Percentiles rank a stretch among this genome's conserved stretches.
These are phyloP conservation scores for Fimicolochytrium jonesii DNA, from an alignment of 192 early-diverging fungal species.

Conservation along the genomic window DNA sequence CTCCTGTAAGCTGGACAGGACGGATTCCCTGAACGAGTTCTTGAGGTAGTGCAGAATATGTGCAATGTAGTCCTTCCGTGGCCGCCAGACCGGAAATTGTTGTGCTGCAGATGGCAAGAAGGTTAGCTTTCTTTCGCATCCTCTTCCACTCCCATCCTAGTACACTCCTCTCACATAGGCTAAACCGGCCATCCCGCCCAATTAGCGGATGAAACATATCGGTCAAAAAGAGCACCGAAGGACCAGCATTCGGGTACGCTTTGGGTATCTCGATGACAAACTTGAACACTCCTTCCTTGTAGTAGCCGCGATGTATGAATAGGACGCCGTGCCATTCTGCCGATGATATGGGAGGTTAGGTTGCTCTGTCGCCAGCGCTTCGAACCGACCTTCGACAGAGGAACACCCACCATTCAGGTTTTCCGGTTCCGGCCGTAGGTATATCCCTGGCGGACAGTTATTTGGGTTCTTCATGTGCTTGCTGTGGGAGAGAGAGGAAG, in stretches of 20 bases:
- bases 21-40: slow-evolving; percentile 76
- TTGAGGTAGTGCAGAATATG: slow-evolving; percentile 86
- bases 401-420: slow-evolving; percentile 53
- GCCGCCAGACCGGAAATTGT: slow-evolving; percentile 78
- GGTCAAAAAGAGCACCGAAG: slow-evolving; percentile 62
- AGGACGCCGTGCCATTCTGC: slow-evolving; percentile 80
- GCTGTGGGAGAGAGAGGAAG: slow-evolving; percentile 29
- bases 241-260: slow-evolving; percentile 78
- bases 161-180: too few species aligned
- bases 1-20: slow-evolving; percentile 61
- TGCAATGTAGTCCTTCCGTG: slow-evolving; percentile 76
- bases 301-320: slow-evolving; percentile 88
- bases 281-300: slow-evolving; percentile 83
- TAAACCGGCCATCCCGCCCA: slow-evolving; percentile 58
- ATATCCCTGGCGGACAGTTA: slow-evolving; percentile 84
- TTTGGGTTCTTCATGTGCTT: slow-evolving; percentile 69
- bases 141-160: too few species aligned
- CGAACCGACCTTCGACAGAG: not conserved
- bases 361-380: not conserved
- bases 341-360: not conserved
- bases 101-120: too few species aligned
- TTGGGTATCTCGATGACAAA: slow-evolving; percentile 76
- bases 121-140: too few species aligned
- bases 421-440: slow-evolving; percentile 74
- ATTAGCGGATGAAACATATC: slow-evolving; percentile 85